Evolutionary conservation across 2,329 filamentous ascomycete species (phyloP), one percentile per base, ranked within the genome.

Genomic region (Claviceps purpurea): DNA sequence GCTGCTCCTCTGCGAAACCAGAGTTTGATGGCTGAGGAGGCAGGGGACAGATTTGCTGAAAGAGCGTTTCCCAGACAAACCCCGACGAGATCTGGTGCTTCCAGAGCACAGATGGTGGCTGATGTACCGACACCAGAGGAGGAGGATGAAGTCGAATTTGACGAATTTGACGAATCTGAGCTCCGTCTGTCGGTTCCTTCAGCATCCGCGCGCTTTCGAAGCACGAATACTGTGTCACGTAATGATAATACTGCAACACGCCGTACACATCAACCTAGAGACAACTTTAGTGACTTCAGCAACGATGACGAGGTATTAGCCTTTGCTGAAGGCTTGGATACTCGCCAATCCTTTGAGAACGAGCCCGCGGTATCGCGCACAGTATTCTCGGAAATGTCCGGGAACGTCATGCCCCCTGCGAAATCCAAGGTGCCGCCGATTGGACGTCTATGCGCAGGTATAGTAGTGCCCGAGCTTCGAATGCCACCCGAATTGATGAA

Each of bases 401-500:
- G 74, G 5, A 79, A 78, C 52, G 59, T 61, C 5, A 58, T 54
- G 11, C 57, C 59, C 11, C 41, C 58, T 8, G 61, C 67, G 5
- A 71, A 67, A 47, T 57, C 65, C 8, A 68, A 63, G 47, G 50
- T 59, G 3, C 24, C 56, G 3, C 56, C 62, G 2, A 72, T 11
- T 10, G 10, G 26, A 30, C 26, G 68, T 59, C 70, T 61, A 40
- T 61, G 62, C 11, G 60, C 55, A 54, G 59, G 53, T 18, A 52
- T 61, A 5, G 51, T 52, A 3, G 43, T 60, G 5, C 58, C 63
- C 5, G 59, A 61, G 18, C 52, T 62, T n/a, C 68, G 64, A 48
- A 68, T 79, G 24, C 72, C 75, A 1, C 64, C 73, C 1, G 71
- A 77, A 50, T 65, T 78, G 59, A 84, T 87, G 76, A 74, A 77